These are phyloP conservation scores for Asterophora lycoperdoides DNA, from an alignment of 768 basidiomycete genomes.

Conservation along the genomic window DNA sequence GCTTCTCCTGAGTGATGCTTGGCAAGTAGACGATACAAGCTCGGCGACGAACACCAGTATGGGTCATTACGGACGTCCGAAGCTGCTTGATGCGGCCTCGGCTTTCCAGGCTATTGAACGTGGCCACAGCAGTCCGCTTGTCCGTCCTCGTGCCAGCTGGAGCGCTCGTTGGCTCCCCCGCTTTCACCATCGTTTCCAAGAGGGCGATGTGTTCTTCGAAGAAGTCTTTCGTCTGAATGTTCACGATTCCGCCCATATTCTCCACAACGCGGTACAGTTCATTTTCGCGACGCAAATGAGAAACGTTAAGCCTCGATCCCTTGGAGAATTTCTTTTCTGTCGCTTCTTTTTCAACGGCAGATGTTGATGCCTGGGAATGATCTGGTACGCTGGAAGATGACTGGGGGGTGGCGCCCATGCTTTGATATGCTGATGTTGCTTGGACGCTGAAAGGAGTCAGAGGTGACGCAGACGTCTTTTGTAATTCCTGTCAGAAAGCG, in stretches of 20 bases:
- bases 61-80: conserved; percentile 56
- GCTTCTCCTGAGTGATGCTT: conserved; percentile 43
- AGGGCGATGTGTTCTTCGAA: conserved; percentile 61
- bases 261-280: conserved; percentile 70
- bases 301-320: conserved; percentile 57
- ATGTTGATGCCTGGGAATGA: not conserved
- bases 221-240: conserved; percentile 64
- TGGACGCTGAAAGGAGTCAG: not conserved
- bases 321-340: conserved; percentile 6
- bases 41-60: conserved; percentile 55
- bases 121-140: conserved; percentile 62
- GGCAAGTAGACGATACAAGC: conserved; percentile 66
- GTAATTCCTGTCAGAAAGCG: not conserved
- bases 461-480: not conserved
- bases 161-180: conserved; percentile 67
- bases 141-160: conserved; percentile 67
- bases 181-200: conserved; percentile 50
- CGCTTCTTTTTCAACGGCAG: not conserved
- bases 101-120: conserved; percentile 57
- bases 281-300: conserved; percentile 75
- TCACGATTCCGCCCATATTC: conserved; percentile 61
- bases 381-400: not conserved
- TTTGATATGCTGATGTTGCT: not conserved
- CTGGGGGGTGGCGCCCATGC: not conserved
- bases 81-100: conserved; percentile 68